Base-by-base conservation (phyloP, 768 basidiomycete genomes). In the Butyriboletus loyo region DNA sequence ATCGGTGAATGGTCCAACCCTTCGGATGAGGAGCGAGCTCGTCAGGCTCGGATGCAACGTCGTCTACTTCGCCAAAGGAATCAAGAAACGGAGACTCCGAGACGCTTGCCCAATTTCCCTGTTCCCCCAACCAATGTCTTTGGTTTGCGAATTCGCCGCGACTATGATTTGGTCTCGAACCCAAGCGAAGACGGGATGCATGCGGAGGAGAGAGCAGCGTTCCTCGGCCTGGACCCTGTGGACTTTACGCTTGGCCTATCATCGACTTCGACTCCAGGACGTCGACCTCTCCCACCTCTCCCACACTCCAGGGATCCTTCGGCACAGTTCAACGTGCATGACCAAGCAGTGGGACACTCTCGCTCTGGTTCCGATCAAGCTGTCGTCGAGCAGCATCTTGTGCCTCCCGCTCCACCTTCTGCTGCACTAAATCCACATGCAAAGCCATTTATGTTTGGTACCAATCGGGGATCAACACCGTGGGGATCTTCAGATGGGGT, bases 1-100 rank as follows among this genome's bases (percentile, higher is more conserved):
- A 85, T 90, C 44, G 89, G 89, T 25, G 90, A 93, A 72, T 93
- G 82, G 81, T 93, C 91, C 22, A 93, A 93, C 62, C 91, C 91
- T 17, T 93, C 91, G 24, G 91, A 93, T 63, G 91, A 93, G 68
- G 91, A 93, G 64, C 80, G 86, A 27, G 89, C 86, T 4, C 81
- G 89, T 21, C 84, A 84, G 56, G 71, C 77, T 28, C 82, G 88
- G 28, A 69, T 81, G 40, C 81, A 86, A 38, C 82, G 85, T 40
- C 83, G 87, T 35, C 67, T 81, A 51, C 80, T 80, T 32, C 81
- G 82, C 19, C 62, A 57, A 30, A 72, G 71, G 60, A 67, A 65
- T 11, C 77, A 73, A 17, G 79, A 80, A 50, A 65, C 76, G 1
- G 85, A 88, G 66, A 76, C 77, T 49, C 89, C 88, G 8, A 81